phyloP scores from a whole-genome alignment of 345 rosid species.

The Syzygium oleosum region DNA sequence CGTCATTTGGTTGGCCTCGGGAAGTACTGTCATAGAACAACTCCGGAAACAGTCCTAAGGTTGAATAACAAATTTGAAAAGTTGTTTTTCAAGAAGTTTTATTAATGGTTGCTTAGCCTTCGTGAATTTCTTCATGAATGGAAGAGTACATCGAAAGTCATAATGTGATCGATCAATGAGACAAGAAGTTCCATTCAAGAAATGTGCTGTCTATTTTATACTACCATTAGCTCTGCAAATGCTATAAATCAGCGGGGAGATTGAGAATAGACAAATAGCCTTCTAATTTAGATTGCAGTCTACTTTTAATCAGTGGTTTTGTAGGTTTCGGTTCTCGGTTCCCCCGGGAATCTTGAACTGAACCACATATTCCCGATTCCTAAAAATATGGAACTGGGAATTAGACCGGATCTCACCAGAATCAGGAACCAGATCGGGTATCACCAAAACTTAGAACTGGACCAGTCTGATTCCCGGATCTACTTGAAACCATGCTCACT shows the following conservation, averaged over 20 bases:
- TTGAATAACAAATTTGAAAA: not conserved
- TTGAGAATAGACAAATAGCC: not conserved
- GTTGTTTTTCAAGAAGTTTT: not conserved
- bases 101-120: not conserved
- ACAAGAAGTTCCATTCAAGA: not conserved
- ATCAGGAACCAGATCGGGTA: fast-evolving
- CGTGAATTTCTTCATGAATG: not conserved
- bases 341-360: too few relatives aligned
- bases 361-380: too few relatives aligned
- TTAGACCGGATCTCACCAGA: not conserved
- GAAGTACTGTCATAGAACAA: not conserved
- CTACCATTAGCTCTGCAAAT: not conserved
- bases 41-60: not conserved
- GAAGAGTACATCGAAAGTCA: not conserved
- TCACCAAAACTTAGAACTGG: fast-evolving
- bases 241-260: not conserved
- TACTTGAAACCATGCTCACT: not conserved
- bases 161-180: not conserved
- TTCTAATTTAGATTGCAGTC: not conserved
- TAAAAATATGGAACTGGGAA: not conserved
- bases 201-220: not conserved
- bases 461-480: too few relatives aligned
- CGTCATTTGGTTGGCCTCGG: not conserved
- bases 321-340: not conserved
- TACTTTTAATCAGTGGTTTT: not conserved